These are phyloP conservation scores for Plenodomus biglobosus DNA, from an alignment of 2,329 filamentous ascomycete genomes.

Conservation along the genomic window DNA sequence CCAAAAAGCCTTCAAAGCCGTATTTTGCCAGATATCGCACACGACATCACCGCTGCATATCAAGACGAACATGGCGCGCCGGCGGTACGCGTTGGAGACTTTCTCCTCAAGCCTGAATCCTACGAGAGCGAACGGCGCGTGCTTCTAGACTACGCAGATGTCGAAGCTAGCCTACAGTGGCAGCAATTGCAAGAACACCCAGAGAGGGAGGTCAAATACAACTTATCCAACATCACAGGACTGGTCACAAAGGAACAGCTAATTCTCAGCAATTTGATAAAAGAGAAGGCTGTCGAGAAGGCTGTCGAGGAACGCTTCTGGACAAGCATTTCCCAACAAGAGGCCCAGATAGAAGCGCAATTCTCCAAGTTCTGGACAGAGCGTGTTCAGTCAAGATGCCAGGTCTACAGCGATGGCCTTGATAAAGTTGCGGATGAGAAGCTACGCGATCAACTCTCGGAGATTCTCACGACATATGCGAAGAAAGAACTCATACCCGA, in stretches of 20 bases:
- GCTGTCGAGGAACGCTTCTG: slow-evolving; percentile 29
- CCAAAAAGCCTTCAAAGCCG: not conserved
- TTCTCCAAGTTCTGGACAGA: slow-evolving; percentile 40
- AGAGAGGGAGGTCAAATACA: slow-evolving; percentile 28
- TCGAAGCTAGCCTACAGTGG: slow-evolving; percentile 29
- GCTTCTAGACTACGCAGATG: slow-evolving; percentile 19
- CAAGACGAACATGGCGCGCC: not conserved
- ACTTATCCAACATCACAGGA: slow-evolving; percentile 17
- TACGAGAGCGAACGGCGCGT: slow-evolving; percentile 9
- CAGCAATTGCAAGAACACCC: slow-evolving; percentile 19
- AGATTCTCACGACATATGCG: slow-evolving; percentile 34
- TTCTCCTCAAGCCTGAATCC: slow-evolving; percentile 20
- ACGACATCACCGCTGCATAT: not conserved
- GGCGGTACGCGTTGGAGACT: slow-evolving; percentile 10
- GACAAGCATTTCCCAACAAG: slow-evolving; percentile 25
- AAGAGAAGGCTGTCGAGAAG: slow-evolving; percentile 23
- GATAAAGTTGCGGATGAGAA: slow-evolving; percentile 31
- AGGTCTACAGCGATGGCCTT: slow-evolving; percentile 32
- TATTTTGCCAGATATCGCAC: not conserved
- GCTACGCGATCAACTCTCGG: slow-evolving; percentile 37
- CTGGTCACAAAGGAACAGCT: slow-evolving; percentile 7
- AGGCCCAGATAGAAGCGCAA: slow-evolving; percentile 30
- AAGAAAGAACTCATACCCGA: slow-evolving; percentile 41
- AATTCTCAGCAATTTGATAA: slow-evolving; percentile 16
- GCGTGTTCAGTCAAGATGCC: slow-evolving; percentile 27